Percentiles rank a stretch among this genome's conserved stretches.
Conservation (phyloP, 73 alveolate genomes). For the Loxodes magnus region DNA sequence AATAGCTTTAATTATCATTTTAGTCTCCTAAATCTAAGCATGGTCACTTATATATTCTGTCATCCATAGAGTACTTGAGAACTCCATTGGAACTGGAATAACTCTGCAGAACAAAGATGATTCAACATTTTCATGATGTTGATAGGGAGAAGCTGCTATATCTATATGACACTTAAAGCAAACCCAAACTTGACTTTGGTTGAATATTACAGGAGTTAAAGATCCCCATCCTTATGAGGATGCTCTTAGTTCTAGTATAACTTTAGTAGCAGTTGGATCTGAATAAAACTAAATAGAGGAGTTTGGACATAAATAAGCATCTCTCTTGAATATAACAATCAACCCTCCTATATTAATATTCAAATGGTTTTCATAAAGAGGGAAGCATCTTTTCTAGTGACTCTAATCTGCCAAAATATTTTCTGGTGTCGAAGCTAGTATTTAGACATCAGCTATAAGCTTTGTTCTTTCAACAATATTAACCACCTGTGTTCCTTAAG, state of each 20-base stretch:
- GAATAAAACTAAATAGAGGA: conserved; percentile 60
- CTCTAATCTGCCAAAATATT: conserved; percentile 10
- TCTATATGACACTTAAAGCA: conserved; percentile 33
- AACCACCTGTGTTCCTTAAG: conserved; percentile 14
- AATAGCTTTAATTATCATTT: not conserved
- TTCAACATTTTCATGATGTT: conserved; percentile 15
- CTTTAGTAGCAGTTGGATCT: conserved; percentile 55
- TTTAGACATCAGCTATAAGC: not conserved
- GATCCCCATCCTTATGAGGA: conserved; percentile 36
- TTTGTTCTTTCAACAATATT: conserved; percentile 25
- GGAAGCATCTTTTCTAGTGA: conserved; percentile 17
- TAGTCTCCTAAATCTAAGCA: no score
- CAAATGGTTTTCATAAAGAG: conserved; percentile 30
- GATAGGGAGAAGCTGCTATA: conserved; percentile 34
- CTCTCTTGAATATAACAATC: conserved; percentile 49
- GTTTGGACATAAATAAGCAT: conserved; percentile 50
- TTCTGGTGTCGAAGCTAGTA: conserved; percentile 12
- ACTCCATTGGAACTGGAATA: conserved; percentile 42
- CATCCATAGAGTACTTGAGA: conserved; percentile 43
- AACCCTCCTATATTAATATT: conserved; percentile 33
- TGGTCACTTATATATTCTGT: conserved; percentile 30
- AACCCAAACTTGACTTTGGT: conserved; percentile 50
- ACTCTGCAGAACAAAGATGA: conserved; percentile 43
- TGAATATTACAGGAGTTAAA: conserved; percentile 50
- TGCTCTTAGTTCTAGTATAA: conserved; percentile 47